A percentile compares a stretch with the other conserved stretches of the same genome.
Evolutionary conservation across 805 yeast species (phyloP).

Genomic region (Hemisphaericaspora nanyangensis): DNA sequence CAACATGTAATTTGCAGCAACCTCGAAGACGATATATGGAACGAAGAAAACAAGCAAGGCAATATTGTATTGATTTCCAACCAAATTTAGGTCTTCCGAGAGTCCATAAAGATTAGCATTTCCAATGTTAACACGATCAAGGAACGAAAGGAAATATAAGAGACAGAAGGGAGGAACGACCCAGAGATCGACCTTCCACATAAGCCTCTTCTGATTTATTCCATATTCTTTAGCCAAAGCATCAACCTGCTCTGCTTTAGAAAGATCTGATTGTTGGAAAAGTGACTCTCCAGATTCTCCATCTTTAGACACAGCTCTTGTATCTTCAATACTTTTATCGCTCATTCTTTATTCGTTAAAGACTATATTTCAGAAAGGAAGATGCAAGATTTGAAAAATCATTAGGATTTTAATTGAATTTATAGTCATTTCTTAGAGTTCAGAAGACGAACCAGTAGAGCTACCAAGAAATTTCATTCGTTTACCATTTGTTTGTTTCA

Average conservation of each 20-base stretch:
- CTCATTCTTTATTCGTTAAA: too few relatives aligned
- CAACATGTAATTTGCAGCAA: slow-evolving; percentile 59
- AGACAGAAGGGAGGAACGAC: slow-evolving; percentile 73
- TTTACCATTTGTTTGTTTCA: too few relatives aligned
- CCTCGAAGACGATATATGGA: slow-evolving; percentile 63
- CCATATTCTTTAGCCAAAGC: slow-evolving; percentile 28
- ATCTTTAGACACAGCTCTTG: too few relatives aligned
- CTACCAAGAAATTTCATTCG: too few relatives aligned
- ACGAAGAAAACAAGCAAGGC: slow-evolving; percentile 70
- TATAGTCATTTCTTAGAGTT: too few relatives aligned
- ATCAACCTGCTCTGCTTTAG: slow-evolving; percentile 12
- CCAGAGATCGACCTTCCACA: slow-evolving; percentile 63
- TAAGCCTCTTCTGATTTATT: slow-evolving; percentile 51
- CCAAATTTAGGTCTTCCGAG: slow-evolving; percentile 48
- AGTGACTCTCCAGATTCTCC: too few relatives aligned
- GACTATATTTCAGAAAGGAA: too few relatives aligned
- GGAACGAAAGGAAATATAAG: slow-evolving; percentile 69
- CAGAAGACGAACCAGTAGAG: too few relatives aligned
- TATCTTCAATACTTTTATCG: too few relatives aligned
- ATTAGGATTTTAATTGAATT: too few relatives aligned
- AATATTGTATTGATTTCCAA: slow-evolving; percentile 57
- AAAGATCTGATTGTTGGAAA: background rate
- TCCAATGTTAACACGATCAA: slow-evolving; percentile 79
- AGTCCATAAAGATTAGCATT: slow-evolving; percentile 76
- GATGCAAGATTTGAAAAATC: too few relatives aligned